A percentile compares a stretch with the other conserved stretches of the same genome.
Conservation (phyloP, 371 early-diverging fungal genomes). For the Fennellomyces sp. region DNA sequence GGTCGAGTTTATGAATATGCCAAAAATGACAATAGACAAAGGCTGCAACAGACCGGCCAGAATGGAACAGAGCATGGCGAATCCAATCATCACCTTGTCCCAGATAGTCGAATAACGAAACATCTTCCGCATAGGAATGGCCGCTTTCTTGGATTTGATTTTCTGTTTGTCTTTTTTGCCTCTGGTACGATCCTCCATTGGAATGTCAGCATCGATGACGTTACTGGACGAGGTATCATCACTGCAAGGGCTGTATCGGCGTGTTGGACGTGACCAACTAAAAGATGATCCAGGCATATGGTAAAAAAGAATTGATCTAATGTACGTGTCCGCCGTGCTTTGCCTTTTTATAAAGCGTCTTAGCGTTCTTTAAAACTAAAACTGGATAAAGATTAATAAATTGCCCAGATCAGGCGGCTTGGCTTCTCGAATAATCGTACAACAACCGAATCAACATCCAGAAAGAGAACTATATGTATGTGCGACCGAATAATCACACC, state of each 20-base stretch:
- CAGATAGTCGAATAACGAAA: constrained; percentile 68
- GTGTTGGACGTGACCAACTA: not conserved
- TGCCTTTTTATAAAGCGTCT: too few relatives aligned
- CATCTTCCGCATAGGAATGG: constrained; percentile 54
- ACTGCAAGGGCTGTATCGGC: not conserved
- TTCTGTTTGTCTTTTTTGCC: not conserved
- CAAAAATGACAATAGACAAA: constrained; percentile 26
- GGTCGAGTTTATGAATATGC: constrained; percentile 7
- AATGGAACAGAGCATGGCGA: constrained; percentile 23
- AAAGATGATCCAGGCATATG: too few relatives aligned
- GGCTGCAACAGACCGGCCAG: constrained; percentile 29
- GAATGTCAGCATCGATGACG: constrained; percentile 34
- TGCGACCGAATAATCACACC: too few relatives aligned
- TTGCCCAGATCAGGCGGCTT: too few relatives aligned
- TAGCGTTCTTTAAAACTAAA: too few relatives aligned
- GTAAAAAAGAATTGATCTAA: too few relatives aligned
- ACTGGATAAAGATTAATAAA: too few relatives aligned
- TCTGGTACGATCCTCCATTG: not conserved
- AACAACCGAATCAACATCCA: too few relatives aligned
- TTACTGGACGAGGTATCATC: not conserved
- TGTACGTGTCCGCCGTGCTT: too few relatives aligned
- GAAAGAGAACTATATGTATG: too few relatives aligned
- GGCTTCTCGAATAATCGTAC: too few relatives aligned
- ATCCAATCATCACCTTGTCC: constrained; percentile 46
- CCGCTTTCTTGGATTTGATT: not conserved